These are phyloP conservation scores for Diaporthe sp. DNA, from an alignment of 2,329 filamentous ascomycete genomes.

Conservation along the genomic window DNA sequence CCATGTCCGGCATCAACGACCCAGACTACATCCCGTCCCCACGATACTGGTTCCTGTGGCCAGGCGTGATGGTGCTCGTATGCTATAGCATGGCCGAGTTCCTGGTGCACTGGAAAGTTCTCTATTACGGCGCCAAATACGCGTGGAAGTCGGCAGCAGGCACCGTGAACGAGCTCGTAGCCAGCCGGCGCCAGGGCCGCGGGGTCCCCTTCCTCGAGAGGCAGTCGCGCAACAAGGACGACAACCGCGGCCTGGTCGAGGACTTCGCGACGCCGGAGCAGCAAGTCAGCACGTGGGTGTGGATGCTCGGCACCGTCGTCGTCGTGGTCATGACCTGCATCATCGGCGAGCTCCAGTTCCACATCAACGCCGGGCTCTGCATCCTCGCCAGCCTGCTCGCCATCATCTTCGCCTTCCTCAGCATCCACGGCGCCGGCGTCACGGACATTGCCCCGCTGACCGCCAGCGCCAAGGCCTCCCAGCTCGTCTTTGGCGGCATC, in stretches of 20 bases:
- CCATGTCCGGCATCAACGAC: slow-evolving; percentile 44
- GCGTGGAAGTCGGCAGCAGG: slow-evolving; percentile 59
- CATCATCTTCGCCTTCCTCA: slow-evolving; percentile 73
- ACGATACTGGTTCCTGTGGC: slow-evolving; percentile 59
- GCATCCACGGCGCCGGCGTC: slow-evolving; percentile 71
- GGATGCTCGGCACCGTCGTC: slow-evolving; percentile 61
- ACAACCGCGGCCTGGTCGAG: slow-evolving; percentile 42
- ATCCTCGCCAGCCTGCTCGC: slow-evolving; percentile 68
- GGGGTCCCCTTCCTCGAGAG: slow-evolving; percentile 17
- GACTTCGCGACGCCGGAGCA: slow-evolving; percentile 62
- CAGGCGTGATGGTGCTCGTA: slow-evolving; percentile 58
- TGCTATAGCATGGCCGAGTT: slow-evolving; percentile 56
- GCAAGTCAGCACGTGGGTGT: slow-evolving; percentile 67
- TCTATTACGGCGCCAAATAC: slow-evolving; percentile 57
- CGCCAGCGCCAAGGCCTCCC: slow-evolving; percentile 76
- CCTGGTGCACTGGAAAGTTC: slow-evolving; percentile 56
- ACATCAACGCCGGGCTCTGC: slow-evolving; percentile 69
- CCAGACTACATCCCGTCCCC: slow-evolving; percentile 50
- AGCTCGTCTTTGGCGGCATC: slow-evolving; percentile 76
- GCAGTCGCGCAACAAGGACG: slow-evolving; percentile 39
- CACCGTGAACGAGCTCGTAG: slow-evolving; percentile 52
- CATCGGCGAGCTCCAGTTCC: slow-evolving; percentile 64
- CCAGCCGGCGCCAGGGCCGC: slow-evolving; percentile 42
- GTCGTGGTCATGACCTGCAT: slow-evolving; percentile 66
- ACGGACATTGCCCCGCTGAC: slow-evolving; percentile 75